phyloP scores from a whole-genome alignment of 805 yeast genomes.

The Lipomyces chichibuensis region DNA sequence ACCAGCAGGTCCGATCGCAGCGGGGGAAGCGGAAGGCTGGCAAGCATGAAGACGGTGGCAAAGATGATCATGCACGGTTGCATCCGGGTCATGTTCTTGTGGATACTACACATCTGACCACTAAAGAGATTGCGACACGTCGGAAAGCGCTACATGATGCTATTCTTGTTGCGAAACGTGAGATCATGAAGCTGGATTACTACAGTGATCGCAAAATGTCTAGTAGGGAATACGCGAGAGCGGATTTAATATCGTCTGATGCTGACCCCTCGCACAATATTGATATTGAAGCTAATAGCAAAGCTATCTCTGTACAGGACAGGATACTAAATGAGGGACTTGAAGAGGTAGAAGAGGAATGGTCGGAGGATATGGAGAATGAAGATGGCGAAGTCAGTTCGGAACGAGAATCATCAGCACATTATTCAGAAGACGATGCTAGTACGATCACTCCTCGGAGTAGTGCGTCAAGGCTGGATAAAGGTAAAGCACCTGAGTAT shows the following conservation, averaged over 20 bases:
- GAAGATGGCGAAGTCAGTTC: background rate
- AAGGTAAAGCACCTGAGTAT: conserved; percentile 5
- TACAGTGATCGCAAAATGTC: conserved; percentile 32
- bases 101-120: conserved; percentile 9
- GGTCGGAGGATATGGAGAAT: conserved; percentile 9
- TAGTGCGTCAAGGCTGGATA: background rate
- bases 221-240: conserved; percentile 26
- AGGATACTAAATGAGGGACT: conserved; percentile 20
- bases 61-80: conserved; percentile 6
- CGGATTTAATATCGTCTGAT: conserved; percentile 16
- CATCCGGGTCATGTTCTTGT: conserved; percentile 28
- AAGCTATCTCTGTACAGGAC: conserved; percentile 1
- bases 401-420: conserved; percentile 1
- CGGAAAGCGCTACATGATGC: conserved; percentile 29
- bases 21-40: background rate
- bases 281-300: background rate
- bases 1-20: conserved; percentile 20
- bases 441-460: background rate
- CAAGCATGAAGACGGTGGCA: background rate
- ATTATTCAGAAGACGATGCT: background rate
- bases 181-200: conserved; percentile 29
- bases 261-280: background rate
- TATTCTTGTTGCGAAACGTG: conserved; percentile 23
- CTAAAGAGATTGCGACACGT: conserved; percentile 11
- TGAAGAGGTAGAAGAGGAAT: conserved; percentile 25